A percentile compares a stretch with the other conserved stretches of the same genome.
Conservation (phyloP, 768 basidiomycete species). For the Auriscalpium microsporum region DNA sequence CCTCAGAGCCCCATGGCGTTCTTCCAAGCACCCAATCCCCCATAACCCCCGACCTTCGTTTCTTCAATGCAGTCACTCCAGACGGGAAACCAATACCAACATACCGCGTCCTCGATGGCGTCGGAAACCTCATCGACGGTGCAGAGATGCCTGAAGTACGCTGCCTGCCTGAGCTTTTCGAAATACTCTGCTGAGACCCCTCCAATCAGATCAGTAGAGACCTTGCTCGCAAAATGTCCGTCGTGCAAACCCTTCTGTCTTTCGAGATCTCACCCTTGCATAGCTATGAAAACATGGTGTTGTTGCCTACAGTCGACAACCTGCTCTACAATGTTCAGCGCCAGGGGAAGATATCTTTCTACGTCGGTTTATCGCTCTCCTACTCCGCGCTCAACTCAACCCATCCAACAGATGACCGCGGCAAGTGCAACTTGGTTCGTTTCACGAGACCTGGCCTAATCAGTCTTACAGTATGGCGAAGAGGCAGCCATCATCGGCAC, state of each 20-base stretch:
- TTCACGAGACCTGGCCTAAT: neutral
- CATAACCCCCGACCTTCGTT: constrained; percentile 60
- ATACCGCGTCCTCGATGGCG: constrained; percentile 77
- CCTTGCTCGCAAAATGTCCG: constrained; percentile 56
- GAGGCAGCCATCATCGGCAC: constrained; percentile 87
- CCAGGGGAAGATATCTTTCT: constrained; percentile 89
- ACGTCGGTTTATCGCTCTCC: constrained; percentile 40
- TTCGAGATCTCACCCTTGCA: neutral
- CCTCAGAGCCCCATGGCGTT: constrained; percentile 22
- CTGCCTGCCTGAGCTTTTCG: neutral
- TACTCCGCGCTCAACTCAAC: neutral
- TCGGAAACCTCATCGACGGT: constrained; percentile 63
- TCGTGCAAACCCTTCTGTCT: constrained; percentile 2
- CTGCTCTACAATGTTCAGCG: constrained; percentile 88
- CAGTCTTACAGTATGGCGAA: constrained; percentile 60
- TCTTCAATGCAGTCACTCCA: constrained; percentile 71
- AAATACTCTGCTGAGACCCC: neutral
- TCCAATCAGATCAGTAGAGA: constrained; percentile 52
- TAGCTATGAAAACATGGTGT: constrained; percentile 72
- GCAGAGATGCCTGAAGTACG: constrained; percentile 69
- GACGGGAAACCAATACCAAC: constrained; percentile 68
- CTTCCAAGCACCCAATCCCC: constrained; percentile 45
- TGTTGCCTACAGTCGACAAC: constrained; percentile 79
- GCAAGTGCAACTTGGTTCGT: constrained; percentile 34
- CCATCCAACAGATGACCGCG: constrained; percentile 59